Evolutionary conservation across 257 asterid species (phyloP).

Genomic region (Nicotiana otophora): DNA sequence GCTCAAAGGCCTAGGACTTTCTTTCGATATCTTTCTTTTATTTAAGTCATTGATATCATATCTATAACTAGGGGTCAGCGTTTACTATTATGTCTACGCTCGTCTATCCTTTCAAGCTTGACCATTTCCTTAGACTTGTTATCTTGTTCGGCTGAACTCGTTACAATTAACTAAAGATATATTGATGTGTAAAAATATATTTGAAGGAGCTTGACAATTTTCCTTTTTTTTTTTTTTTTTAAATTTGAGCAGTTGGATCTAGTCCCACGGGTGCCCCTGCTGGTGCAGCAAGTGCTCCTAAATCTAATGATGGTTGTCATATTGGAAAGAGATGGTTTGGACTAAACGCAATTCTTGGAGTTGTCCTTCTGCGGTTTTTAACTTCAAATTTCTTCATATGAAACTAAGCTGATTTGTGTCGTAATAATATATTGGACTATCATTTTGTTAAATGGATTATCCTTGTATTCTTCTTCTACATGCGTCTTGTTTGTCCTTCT

Average conservation of each 20-base stretch:
- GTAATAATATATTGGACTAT: neutral
- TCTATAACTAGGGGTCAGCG: too few relatives aligned
- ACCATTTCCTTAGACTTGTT: too few relatives aligned
- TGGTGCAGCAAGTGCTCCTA: conserved; percentile 10
- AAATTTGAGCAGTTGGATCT: conserved; percentile 17
- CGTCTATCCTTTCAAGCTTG: too few relatives aligned
- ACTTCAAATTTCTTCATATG: neutral
- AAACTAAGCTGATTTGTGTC: neutral
- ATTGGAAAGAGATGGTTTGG: conserved; percentile 19
- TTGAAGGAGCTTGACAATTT: too few relatives aligned
- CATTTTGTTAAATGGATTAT: neutral
- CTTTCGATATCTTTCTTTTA: too few relatives aligned
- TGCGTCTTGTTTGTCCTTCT: neutral
- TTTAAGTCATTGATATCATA: too few relatives aligned
- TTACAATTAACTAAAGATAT: too few relatives aligned
- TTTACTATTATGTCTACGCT: too few relatives aligned
- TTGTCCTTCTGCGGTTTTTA: conserved; percentile 16
- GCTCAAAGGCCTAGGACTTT: too few relatives aligned
- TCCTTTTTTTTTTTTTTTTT: neutral
- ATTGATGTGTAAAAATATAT: too few relatives aligned
- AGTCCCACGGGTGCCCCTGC: conserved; percentile 20
- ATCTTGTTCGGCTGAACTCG: too few relatives aligned
- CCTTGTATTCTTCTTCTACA: neutral
- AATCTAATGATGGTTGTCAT: conserved; percentile 12
- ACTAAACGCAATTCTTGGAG: conserved; percentile 15